These are phyloP conservation scores for Cucurbitaria berberidis DNA, from an alignment of 2,329 filamentous ascomycete genomes.

Conservation along the genomic window DNA sequence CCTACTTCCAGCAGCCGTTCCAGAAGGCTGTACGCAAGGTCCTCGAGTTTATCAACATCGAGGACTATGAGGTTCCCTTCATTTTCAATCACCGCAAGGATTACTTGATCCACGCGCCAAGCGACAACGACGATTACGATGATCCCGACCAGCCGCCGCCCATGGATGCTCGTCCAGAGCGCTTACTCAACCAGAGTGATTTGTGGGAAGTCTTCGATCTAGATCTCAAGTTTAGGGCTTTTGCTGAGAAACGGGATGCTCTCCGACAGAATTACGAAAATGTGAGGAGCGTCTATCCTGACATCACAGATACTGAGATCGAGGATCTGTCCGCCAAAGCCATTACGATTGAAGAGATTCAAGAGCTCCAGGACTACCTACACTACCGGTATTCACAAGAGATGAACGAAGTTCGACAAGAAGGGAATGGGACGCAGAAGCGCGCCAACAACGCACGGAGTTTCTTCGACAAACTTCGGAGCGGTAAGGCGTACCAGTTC, in stretches of 20 bases:
- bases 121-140: slow-evolving; percentile 63
- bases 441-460: slow-evolving; percentile 83
- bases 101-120: slow-evolving; percentile 88
- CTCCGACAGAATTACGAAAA: slow-evolving; percentile 80
- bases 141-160: slow-evolving; percentile 72
- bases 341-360: slow-evolving; percentile 89
- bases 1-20: slow-evolving; percentile 80
- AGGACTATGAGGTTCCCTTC: slow-evolving; percentile 94
- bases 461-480: slow-evolving; percentile 83
- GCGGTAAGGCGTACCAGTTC: slow-evolving; percentile 77
- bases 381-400: slow-evolving; percentile 91
- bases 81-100: slow-evolving; percentile 98
- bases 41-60: slow-evolving; percentile 91
- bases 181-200: slow-evolving; percentile 89
- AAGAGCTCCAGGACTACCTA: slow-evolving; percentile 94
- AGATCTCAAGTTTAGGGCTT: slow-evolving; percentile 91
- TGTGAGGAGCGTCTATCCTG: slow-evolving; percentile 63
- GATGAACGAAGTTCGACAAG: slow-evolving; percentile 77
- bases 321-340: slow-evolving; percentile 82
- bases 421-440: slow-evolving; percentile 71
- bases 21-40: slow-evolving; percentile 89
- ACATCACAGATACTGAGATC: slow-evolving; percentile 74
- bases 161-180: slow-evolving; percentile 78
- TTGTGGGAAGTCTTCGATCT: slow-evolving; percentile 94
- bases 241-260: slow-evolving; percentile 88